phyloP scores from a whole-genome alignment of 371 early-diverging fungal genomes.

The Lichtheimia corymbifera region DNA sequence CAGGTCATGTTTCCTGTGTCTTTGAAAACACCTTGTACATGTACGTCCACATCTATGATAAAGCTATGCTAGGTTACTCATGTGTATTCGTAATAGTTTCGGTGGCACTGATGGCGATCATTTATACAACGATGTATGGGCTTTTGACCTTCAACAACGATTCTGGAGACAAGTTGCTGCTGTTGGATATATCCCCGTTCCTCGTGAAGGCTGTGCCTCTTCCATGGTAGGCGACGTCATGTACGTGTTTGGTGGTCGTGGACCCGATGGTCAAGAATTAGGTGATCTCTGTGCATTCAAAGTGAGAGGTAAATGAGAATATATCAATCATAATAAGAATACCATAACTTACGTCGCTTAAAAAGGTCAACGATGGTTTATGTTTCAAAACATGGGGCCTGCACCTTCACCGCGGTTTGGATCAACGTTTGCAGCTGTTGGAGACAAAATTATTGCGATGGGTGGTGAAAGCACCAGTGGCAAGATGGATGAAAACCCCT shows the following conservation, averaged over 20 bases:
- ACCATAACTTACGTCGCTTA: too few species aligned
- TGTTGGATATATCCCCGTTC: constrained; percentile 65
- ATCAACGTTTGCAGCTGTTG: constrained; percentile 61
- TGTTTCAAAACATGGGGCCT: constrained; percentile 72
- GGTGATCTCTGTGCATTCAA: constrained; percentile 77
- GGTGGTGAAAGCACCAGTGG: constrained; percentile 59
- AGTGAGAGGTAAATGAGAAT: constrained; percentile 46
- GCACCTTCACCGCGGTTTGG: constrained; percentile 67
- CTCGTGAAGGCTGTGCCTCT: constrained; percentile 68
- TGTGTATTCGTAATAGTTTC: too few species aligned
- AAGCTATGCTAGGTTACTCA: not conserved
- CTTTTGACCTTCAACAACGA: constrained; percentile 57
- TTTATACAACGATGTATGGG: constrained; percentile 79
- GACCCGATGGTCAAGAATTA: constrained; percentile 58
- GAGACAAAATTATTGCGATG: constrained; percentile 61
- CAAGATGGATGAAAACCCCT: constrained; percentile 51
- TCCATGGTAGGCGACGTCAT: constrained; percentile 75
- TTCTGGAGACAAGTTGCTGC: constrained; percentile 65
- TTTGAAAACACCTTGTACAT: constrained; percentile 60
- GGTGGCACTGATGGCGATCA: constrained; percentile 73
- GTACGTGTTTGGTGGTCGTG: constrained; percentile 75
- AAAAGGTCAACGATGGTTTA: constrained; percentile 67
- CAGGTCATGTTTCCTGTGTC: constrained; percentile 59
- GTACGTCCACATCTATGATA: constrained; percentile 39
- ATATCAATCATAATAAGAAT: too few species aligned